These are phyloP conservation scores for Aspergillus mulundensis DNA, from an alignment of 495 filamentous ascomycete species.

Conservation along the genomic window DNA sequence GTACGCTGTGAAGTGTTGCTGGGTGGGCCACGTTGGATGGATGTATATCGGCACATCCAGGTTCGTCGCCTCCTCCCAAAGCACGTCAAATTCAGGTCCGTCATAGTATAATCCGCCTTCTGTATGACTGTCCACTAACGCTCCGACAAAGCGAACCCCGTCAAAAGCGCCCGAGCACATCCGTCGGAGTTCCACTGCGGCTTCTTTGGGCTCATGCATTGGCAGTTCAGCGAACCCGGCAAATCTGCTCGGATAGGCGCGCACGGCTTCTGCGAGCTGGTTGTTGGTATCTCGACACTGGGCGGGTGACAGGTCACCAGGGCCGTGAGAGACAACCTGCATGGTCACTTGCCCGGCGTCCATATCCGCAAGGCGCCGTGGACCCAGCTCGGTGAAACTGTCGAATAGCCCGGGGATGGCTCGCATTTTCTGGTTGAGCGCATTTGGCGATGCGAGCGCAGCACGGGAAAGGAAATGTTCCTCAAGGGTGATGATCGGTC, in stretches of 20 bases:
- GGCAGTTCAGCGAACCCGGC: constrained; percentile 54
- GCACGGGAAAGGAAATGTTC: constrained; percentile 53
- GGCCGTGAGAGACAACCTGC: constrained; percentile 55
- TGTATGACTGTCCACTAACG: constrained; percentile 52
- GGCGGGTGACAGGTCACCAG: constrained; percentile 25
- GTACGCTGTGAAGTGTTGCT: constrained; percentile 20
- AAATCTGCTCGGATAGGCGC: constrained; percentile 41
- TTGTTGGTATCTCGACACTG: constrained; percentile 48
- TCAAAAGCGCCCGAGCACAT: constrained; percentile 32
- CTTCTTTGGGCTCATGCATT: constrained; percentile 41
- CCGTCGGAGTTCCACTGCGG: constrained; percentile 46
- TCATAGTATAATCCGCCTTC: constrained; percentile 46
- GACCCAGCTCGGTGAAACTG: constrained; percentile 36
- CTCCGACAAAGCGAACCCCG: constrained; percentile 46
- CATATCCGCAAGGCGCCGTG: constrained; percentile 48
- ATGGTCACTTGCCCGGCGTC: constrained; percentile 44
- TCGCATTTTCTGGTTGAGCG: constrained; percentile 7
- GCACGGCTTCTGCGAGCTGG: constrained; percentile 46
- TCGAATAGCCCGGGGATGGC: constrained; percentile 17
- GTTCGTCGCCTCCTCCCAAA: constrained; percentile 46
- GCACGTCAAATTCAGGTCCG: constrained; percentile 34
- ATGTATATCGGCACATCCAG: constrained; percentile 57
- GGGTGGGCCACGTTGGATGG: constrained; percentile 46
- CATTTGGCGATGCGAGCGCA: constrained; percentile 11
- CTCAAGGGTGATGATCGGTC: constrained; percentile 49